Evolutionary conservation across 192 early-diverging fungal genomes (phyloP).

Genomic region (Rhizoclosmatium globosum): DNA sequence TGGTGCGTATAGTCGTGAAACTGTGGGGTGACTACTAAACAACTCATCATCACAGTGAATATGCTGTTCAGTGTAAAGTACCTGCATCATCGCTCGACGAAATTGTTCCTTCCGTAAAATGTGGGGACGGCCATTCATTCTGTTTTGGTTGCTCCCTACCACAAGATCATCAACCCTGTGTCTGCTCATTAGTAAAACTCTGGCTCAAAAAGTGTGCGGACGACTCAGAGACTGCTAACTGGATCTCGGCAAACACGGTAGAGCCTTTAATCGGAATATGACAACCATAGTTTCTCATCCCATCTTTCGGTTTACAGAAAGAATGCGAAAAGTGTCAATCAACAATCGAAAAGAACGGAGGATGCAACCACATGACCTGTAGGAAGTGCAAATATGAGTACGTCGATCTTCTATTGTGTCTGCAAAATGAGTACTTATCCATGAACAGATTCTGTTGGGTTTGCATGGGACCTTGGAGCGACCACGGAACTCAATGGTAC

Average conservation of each 20-base stretch:
- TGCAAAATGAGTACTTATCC: background rate
- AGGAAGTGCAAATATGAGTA: slow-evolving; percentile 92
- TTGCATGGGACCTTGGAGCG: slow-evolving; percentile 96
- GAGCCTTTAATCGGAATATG: background rate
- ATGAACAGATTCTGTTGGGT: slow-evolving; percentile 92
- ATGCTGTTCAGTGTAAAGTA: slow-evolving; percentile 90
- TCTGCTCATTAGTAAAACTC: slow-evolving; percentile 81
- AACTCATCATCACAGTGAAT: slow-evolving; percentile 57
- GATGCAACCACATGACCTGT: slow-evolving; percentile 99
- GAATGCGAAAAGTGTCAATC: slow-evolving; percentile 95
- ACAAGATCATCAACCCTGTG: slow-evolving; percentile 84
- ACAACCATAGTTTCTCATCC: background rate
- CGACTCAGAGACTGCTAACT: slow-evolving; percentile 98
- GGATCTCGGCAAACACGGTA: slow-evolving; percentile 82
- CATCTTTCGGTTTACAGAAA: slow-evolving; percentile 56
- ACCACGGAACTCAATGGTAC: slow-evolving; percentile 97
- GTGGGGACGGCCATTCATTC: slow-evolving; percentile 80
- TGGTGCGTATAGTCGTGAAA: too few relatives aligned
- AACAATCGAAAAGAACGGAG: slow-evolving; percentile 99
- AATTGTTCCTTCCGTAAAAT: slow-evolving; percentile 89
- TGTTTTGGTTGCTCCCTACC: slow-evolving; percentile 92
- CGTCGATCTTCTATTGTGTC: slow-evolving; percentile 4
- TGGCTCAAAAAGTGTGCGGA: slow-evolving; percentile 98
- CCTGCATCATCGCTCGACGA: slow-evolving; percentile 68
- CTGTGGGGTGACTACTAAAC: background rate